These are phyloP conservation scores for Trebouxia gelatinosa DNA, from an alignment of 163 green algal species.

Conservation along the genomic window DNA sequence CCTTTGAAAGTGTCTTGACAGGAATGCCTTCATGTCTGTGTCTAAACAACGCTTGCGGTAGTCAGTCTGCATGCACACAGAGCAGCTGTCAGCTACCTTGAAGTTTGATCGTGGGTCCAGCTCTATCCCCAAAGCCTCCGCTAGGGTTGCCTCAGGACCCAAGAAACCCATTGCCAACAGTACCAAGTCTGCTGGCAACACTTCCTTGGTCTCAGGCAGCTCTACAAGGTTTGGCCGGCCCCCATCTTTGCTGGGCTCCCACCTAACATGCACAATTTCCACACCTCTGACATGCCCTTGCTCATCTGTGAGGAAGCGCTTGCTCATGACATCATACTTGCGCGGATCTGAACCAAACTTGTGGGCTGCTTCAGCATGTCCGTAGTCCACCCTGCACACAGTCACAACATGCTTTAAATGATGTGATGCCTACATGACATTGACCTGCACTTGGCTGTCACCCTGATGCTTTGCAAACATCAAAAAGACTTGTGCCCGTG, in stretches of 20 bases:
- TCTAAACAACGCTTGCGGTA: too few species aligned
- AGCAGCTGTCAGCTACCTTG: too few species aligned
- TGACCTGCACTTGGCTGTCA: too few species aligned
- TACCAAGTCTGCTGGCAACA: constrained; percentile 86
- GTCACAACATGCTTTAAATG: too few species aligned
- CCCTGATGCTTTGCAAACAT: too few species aligned
- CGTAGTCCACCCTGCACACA: constrained; percentile 86
- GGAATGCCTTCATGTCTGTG: too few species aligned
- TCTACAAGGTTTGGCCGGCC: constrained; percentile 71
- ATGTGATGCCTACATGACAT: too few species aligned
- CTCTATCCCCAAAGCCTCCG: constrained; percentile 74
- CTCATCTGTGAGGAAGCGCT: constrained; percentile 85
- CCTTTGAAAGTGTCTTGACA: too few species aligned
- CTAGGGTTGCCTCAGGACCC: constrained; percentile 87
- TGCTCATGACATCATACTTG: constrained; percentile 91
- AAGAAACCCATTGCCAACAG: constrained; percentile 97
- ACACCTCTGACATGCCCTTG: constrained; percentile 60
- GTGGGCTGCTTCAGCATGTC: constrained; percentile 82
- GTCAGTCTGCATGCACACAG: too few species aligned
- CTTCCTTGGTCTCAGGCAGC: constrained; percentile 58
- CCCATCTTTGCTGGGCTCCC: constrained; percentile 46
- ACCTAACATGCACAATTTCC: constrained; percentile 57
- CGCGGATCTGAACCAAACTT: constrained; percentile 85
- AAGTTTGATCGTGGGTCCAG: constrained; percentile 90
- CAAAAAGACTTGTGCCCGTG: too few species aligned